Percentiles rank a stretch among this genome's conserved stretches.
These are phyloP conservation scores for Thozetella sp. DNA, from an alignment of 495 filamentous ascomycete species.

Conservation along the genomic window DNA sequence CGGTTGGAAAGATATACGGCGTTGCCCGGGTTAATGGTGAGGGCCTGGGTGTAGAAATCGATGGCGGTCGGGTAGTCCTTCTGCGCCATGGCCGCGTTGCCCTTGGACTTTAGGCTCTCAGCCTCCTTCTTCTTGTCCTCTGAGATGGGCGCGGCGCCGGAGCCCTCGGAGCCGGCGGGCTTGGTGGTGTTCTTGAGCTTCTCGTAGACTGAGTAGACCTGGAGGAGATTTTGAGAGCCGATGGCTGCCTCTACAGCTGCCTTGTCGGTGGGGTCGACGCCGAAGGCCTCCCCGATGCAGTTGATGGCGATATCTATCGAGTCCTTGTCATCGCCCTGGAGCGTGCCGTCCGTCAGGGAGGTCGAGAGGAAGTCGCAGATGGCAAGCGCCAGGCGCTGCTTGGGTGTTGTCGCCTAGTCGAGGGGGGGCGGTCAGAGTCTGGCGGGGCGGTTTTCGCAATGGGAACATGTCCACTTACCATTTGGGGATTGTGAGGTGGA, in stretches of 20 bases:
- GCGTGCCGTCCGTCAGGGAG: slow-evolving; percentile 85
- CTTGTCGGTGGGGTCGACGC: slow-evolving; percentile 81
- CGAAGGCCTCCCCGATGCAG: slow-evolving; percentile 94
- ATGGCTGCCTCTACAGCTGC: slow-evolving; percentile 75
- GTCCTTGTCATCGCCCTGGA: slow-evolving; percentile 84
- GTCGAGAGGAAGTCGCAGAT: slow-evolving; percentile 92
- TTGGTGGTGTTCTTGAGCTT: slow-evolving; percentile 67
- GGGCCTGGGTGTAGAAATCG: slow-evolving; percentile 80
- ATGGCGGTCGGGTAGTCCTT: slow-evolving; percentile 87
- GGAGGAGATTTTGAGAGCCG: slow-evolving; percentile 79
- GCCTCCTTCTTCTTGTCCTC: slow-evolving; percentile 70
- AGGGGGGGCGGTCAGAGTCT: not conserved
- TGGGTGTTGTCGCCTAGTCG: slow-evolving; percentile 60
- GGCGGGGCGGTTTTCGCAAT: too few species aligned
- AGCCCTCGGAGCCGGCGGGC: slow-evolving; percentile 16
- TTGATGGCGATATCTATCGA: slow-evolving; percentile 88
- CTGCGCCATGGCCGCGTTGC: slow-evolving; percentile 89
- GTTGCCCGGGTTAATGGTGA: slow-evolving; percentile 79
- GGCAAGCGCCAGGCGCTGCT: slow-evolving; percentile 95
- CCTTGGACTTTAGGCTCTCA: slow-evolving; percentile 85
- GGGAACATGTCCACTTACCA: too few species aligned
- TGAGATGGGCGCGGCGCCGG: slow-evolving; percentile 36
- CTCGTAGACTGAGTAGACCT: slow-evolving; percentile 95
- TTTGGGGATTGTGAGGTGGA: too few species aligned
- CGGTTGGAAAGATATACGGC: slow-evolving; percentile 98